Base-by-base conservation (phyloP, 257 asterid species). In the Scutellaria minor region DNA sequence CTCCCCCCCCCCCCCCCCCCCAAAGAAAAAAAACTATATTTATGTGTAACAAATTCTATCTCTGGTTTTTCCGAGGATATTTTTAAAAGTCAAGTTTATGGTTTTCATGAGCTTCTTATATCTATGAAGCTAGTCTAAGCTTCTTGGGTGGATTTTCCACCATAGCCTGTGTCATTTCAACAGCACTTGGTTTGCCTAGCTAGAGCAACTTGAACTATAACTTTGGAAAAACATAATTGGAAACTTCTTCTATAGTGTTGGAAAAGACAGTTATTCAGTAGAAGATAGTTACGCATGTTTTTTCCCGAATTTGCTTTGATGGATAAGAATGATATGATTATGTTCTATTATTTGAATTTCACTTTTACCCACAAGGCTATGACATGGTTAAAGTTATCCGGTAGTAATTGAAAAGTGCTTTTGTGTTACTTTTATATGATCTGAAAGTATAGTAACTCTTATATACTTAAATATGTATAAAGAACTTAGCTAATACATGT, bases 1-100 rank as follows among this genome's bases (percentile, higher is more conserved):
- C 20, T 1, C 35, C 35, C 35, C 35, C 35, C 35, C 35, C 3
- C 11, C 24, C 57, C 31, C 5, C 50, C 22, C 18, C 18, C 18
- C 18, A 18, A 18, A 18, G 6, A 20, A 1, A 18, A 6, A 20
- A 1, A 8, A 15, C 31, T 50, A 37, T 31, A 5, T 48, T n/a
- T 31, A 48, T 51, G 39, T 42, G 37, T 42, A 56, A 56, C 7
- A 54, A 11, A 64, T 64, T 52, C 48, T n/a, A 27, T 64, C 31
- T 27, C 24, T 47, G 53, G 48, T 57, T 56, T 68, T 12, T 54
- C 44, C 48, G 39, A 22, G 11, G 70, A 65, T 51, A 13, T 14
- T 66, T 66, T 24, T 37, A 3, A 9, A 11, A 6, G 42, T 20
- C 54, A 1, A 5, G 10, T 51, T 1, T 5, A 20, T 53, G 7